Percentiles rank a stretch among this genome's conserved stretches.
phyloP scores from a whole-genome alignment of 352 stramenopile genomes.

The Phytophthora fragariaefolia region DNA sequence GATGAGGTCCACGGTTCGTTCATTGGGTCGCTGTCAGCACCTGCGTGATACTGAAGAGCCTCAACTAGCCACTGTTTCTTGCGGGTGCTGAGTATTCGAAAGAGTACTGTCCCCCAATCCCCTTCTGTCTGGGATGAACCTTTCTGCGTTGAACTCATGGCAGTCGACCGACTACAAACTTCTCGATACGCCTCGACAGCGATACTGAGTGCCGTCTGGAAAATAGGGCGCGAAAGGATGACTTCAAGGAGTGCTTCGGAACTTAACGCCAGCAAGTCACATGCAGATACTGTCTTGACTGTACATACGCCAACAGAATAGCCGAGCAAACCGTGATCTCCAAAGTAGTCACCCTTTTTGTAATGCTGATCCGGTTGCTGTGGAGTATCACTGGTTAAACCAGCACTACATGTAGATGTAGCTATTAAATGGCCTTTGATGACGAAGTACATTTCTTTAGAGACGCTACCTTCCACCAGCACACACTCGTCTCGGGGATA shows the following conservation, averaged over 20 bases:
- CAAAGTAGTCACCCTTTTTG: constrained; percentile 63
- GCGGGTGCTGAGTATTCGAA: constrained; percentile 37
- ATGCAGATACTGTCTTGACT: constrained; percentile 37
- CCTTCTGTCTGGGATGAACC: constrained; percentile 30
- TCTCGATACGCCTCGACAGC: constrained; percentile 60
- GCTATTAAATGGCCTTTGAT: constrained; percentile 56
- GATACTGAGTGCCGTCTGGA: constrained; percentile 39
- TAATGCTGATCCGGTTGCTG: constrained; percentile 20
- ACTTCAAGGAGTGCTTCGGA: constrained; percentile 58
- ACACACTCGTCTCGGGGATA: constrained; percentile 72
- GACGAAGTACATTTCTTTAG: constrained; percentile 79
- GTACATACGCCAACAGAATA: constrained; percentile 53
- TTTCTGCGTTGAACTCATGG: constrained; percentile 1
- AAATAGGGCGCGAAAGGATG: constrained; percentile 37
- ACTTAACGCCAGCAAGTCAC: constrained; percentile 37
- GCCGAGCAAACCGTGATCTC: constrained; percentile 61
- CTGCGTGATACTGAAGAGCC: constrained; percentile 16
- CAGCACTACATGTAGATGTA: constrained; percentile 17
- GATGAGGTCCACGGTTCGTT: constrained; percentile 41
- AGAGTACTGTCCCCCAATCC: constrained; percentile 53
- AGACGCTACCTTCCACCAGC: constrained; percentile 66
- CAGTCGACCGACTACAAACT: constrained; percentile 25
- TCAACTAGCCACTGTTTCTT: constrained; percentile 50
- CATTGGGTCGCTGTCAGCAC: constrained; percentile 6
- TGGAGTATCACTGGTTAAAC: not conserved